Evolutionary conservation across 2,329 filamentous ascomycete genomes (phyloP).

Genomic region (Alternaria infectoria): DNA sequence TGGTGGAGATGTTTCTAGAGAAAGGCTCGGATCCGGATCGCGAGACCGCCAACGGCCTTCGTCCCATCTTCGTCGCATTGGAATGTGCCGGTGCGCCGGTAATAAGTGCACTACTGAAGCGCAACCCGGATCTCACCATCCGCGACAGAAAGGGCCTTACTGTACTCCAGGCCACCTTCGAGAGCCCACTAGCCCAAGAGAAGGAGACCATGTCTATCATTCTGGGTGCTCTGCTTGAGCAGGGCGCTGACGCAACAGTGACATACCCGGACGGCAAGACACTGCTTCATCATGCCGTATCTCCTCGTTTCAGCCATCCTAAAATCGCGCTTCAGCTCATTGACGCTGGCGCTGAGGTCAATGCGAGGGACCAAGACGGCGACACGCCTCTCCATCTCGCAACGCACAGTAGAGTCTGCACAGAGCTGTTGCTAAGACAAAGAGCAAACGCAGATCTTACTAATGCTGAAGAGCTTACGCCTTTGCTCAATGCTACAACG

Average conservation of each 20-base stretch:
- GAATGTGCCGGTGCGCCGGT: slow-evolving; percentile 32
- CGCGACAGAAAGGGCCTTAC: slow-evolving; percentile 29
- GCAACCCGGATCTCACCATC: slow-evolving; percentile 35
- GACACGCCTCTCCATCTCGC: slow-evolving; percentile 39
- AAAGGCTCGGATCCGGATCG: slow-evolving; percentile 41
- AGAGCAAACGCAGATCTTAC: slow-evolving; percentile 23
- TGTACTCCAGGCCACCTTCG: slow-evolving; percentile 36
- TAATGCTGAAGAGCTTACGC: slow-evolving; percentile 30
- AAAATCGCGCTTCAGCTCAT: slow-evolving; percentile 33
- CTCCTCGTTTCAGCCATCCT: slow-evolving; percentile 16
- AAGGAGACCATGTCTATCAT: slow-evolving; percentile 29
- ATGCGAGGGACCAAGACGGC: slow-evolving; percentile 30
- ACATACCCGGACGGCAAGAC: slow-evolving; percentile 38
- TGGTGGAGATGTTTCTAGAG: slow-evolving; percentile 41
- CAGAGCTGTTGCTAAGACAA: slow-evolving; percentile 32
- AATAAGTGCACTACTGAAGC: slow-evolving; percentile 35
- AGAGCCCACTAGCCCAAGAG: slow-evolving; percentile 31
- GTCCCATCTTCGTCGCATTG: slow-evolving; percentile 39
- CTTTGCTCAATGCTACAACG: slow-evolving; percentile 26
- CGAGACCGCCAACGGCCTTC: slow-evolving; percentile 25
- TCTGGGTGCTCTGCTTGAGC: slow-evolving; percentile 32
- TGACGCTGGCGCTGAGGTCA: slow-evolving; percentile 26
- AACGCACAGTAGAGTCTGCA: slow-evolving; percentile 27
- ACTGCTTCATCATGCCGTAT: slow-evolving; percentile 38
- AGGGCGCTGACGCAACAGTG: slow-evolving; percentile 28